Conservation (phyloP, 768 basidiomycete species). For the Termitomyces sp. region DNA sequence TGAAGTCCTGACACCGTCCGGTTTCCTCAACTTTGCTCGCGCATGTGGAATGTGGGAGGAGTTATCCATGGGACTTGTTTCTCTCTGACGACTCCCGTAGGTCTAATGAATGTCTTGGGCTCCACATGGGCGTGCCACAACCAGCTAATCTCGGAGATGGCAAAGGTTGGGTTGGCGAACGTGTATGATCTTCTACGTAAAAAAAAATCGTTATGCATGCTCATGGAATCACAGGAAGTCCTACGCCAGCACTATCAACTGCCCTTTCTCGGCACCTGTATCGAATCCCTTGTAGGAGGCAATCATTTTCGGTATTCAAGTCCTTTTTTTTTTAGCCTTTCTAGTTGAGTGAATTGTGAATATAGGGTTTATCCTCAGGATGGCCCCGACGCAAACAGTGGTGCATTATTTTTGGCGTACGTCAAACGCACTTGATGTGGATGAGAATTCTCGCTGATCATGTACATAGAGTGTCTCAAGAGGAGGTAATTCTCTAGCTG, state of each 20-base stretch:
- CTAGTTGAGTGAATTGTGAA: not conserved
- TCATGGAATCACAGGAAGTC: constrained; percentile 49
- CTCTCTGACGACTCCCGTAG: constrained; percentile 15
- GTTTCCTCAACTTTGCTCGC: constrained; percentile 50
- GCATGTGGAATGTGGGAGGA: constrained; percentile 53
- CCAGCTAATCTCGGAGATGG: constrained; percentile 72
- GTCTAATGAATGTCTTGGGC: constrained; percentile 63
- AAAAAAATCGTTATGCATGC: not conserved
- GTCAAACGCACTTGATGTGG: not conserved
- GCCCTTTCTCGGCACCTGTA: constrained; percentile 65
- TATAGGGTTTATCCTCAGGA: constrained; percentile 21
- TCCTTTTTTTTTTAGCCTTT: not conserved
- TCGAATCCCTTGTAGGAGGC: constrained; percentile 68
- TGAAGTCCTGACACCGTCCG: constrained; percentile 43
- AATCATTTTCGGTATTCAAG: constrained; percentile 57
- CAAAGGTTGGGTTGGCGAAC: constrained; percentile 45
- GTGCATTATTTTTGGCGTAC: constrained; percentile 23
- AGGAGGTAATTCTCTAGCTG: not conserved
- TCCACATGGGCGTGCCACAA: constrained; percentile 57
- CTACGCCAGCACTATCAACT: constrained; percentile 68
- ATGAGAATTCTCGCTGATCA: not conserved
- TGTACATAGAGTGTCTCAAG: constrained; percentile 8
- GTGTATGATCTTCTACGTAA: constrained; percentile 17
- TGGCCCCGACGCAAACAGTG: constrained; percentile 23
- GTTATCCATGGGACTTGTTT: not conserved